Conservation (phyloP, 2,329 filamentous ascomycete genomes). For the Fusarium redolens region DNA sequence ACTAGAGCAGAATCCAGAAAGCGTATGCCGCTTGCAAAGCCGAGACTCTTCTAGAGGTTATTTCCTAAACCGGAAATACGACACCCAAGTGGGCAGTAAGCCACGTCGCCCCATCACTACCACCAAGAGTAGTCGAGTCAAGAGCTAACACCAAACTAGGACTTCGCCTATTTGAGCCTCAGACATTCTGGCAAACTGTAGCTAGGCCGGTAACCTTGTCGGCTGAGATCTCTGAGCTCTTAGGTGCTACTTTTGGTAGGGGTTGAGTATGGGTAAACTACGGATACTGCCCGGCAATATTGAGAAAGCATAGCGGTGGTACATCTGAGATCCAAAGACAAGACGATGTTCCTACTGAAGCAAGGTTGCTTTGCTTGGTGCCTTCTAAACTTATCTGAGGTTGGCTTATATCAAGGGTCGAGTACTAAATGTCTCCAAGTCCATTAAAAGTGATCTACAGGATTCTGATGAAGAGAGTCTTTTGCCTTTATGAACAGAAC, state of each 20-base stretch:
- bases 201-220: too few species aligned
- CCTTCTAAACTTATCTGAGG: fast-evolving
- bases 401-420: fast-evolving
- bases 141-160: background rate
- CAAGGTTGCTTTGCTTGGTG: background rate
- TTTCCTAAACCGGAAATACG: background rate
- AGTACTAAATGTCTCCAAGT: background rate
- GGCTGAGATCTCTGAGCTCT: too few species aligned
- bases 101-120: fast-evolving
- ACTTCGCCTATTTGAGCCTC: background rate
- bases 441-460: fast-evolving
- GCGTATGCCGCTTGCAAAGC: fast-evolving
- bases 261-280: too few species aligned
- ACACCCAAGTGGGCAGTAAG: background rate
- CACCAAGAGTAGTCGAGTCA: background rate
- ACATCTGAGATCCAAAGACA: background rate
- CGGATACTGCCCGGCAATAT: background rate
- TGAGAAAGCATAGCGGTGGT: fast-evolving
- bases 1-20: background rate
- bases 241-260: too few species aligned
- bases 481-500: fast-evolving
- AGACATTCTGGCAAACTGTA: too few species aligned
- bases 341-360: background rate
- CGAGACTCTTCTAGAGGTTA: fast-evolving
- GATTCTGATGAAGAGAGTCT: background rate